A percentile compares a stretch with the other conserved stretches of the same genome.
Evolutionary conservation across 176 grass and related monocot genomes (phyloP).

Genomic region (Miscanthus lutarioriparius): DNA sequence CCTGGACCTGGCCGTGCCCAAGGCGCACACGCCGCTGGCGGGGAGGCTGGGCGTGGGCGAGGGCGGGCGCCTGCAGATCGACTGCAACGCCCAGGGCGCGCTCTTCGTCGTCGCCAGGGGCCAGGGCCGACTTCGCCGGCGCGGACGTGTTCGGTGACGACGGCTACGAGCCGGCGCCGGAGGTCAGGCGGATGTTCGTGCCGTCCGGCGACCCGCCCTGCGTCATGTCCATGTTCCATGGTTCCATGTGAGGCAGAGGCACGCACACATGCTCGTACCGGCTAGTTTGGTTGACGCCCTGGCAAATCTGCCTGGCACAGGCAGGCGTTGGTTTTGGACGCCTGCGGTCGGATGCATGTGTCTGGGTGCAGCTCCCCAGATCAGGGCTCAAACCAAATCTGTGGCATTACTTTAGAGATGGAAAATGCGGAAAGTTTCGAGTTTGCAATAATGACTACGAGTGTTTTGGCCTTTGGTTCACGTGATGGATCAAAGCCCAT

Average conservation of each 20-base stretch:
- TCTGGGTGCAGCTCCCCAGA: too few species aligned
- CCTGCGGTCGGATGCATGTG: too few species aligned
- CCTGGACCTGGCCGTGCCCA: conserved; percentile 39
- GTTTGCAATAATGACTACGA: too few species aligned
- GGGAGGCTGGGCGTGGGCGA: conserved; percentile 29
- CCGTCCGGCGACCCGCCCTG: conserved; percentile 36
- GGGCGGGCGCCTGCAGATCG: conserved; percentile 30
- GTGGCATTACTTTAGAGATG: too few species aligned
- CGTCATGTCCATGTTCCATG: conserved; percentile 36
- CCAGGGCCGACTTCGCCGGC: conserved; percentile 6
- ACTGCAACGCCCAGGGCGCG: conserved; percentile 50
- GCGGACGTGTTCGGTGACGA: not conserved
- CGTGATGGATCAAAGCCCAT: too few species aligned
- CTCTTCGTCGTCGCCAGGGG: conserved; percentile 43
- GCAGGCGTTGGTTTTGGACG: too few species aligned
- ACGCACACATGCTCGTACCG: too few species aligned
- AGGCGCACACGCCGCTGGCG: conserved; percentile 42
- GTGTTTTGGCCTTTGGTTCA: too few species aligned
- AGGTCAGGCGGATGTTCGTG: conserved; percentile 36
- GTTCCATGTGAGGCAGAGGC: conserved; percentile 27
- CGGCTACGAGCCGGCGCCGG: conserved; percentile 28
- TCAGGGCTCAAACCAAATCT: too few species aligned
- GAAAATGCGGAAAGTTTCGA: too few species aligned
- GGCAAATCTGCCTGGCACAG: too few species aligned
- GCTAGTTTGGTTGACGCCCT: too few species aligned